Base-by-base conservation (phyloP, 2,329 filamentous ascomycete species). In the Torrubiella hemipterigena region DNA sequence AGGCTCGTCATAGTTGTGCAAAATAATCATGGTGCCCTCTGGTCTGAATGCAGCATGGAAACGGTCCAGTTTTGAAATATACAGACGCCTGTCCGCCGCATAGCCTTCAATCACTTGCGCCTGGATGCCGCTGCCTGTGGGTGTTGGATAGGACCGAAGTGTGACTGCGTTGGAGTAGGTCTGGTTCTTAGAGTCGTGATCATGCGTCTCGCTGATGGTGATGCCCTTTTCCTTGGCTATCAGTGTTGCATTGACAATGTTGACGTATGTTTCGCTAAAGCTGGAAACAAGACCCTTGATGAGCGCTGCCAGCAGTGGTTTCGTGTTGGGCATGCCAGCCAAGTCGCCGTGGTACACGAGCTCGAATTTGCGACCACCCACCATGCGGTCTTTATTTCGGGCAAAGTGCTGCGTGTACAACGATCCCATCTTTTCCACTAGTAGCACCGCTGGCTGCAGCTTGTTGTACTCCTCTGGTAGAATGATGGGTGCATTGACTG, bases 401-500 rank as follows among this genome's bases (percentile, higher is more conserved):
- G 59, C 63, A 44, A 68, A 89, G 51, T 87, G 80, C 43, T 89
- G 82, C 1, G 81, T 86, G 48, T 87, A 89, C 1, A 89, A 58
- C 3, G 67, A 69, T 2, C 82, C 83, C 70, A 91, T 83, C 44
- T 79, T 81, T 54, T 91, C 83, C 8, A 87, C 67, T 1, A 91
- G 66, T 7, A 64, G 63, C 6, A 89, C 80, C 42, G 83, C 86
- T 0, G 83, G 82, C 44, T 83, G 77, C 5, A 89, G 62, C 37
- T 79, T 83, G 38, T 75, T 67, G 48, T 84, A 86, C 54, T 89
- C 82, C 39, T 86, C 81, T 0, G 81, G 81, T 12, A 87, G 61
- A 38, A 89, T 89, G 32, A 89, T 68, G 5, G 83, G 82, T 0
- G 81, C 82, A 41, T 91, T 89, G 47, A 89, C 82, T 5, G 82